These are phyloP conservation scores for Diaporthe nobilis DNA, from an alignment of 2,329 filamentous ascomycete species.

Conservation along the genomic window DNA sequence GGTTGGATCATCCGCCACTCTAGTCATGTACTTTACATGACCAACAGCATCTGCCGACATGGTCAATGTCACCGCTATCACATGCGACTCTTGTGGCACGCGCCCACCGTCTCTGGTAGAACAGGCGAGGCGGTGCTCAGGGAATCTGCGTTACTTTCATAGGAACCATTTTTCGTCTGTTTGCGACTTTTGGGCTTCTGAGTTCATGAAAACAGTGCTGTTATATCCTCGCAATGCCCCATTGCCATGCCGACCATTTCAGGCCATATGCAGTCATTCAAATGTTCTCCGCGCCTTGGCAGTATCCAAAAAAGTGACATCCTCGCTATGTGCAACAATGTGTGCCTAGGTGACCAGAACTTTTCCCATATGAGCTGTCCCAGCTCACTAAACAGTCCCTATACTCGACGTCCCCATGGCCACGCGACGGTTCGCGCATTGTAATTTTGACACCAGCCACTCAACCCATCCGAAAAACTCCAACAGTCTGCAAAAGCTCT, in stretches of 20 bases:
- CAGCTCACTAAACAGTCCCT: background rate
- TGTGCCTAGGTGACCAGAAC: background rate
- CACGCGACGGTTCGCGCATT: background rate
- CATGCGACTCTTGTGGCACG: background rate
- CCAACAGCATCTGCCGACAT: background rate
- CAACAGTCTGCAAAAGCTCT: background rate
- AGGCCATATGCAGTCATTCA: background rate
- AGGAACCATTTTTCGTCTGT: background rate
- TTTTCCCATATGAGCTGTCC: background rate
- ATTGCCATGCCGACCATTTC: background rate
- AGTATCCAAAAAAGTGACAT: conserved; percentile 8
- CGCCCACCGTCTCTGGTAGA: background rate
- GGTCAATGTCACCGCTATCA: background rate
- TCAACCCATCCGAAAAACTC: background rate
- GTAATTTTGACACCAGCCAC: background rate
- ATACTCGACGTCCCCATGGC: background rate
- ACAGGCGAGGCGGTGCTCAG: background rate
- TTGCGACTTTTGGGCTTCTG: background rate
- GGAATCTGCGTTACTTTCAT: background rate
- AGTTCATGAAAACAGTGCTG: conserved; percentile 1
- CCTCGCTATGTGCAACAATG: conserved; percentile 22
- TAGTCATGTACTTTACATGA: background rate
- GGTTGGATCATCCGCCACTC: background rate
- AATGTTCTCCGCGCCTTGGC: background rate
- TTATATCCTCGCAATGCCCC: background rate